Evolutionary conservation across 805 yeast species (phyloP).

Genomic region (Saturnispora quitensis): DNA sequence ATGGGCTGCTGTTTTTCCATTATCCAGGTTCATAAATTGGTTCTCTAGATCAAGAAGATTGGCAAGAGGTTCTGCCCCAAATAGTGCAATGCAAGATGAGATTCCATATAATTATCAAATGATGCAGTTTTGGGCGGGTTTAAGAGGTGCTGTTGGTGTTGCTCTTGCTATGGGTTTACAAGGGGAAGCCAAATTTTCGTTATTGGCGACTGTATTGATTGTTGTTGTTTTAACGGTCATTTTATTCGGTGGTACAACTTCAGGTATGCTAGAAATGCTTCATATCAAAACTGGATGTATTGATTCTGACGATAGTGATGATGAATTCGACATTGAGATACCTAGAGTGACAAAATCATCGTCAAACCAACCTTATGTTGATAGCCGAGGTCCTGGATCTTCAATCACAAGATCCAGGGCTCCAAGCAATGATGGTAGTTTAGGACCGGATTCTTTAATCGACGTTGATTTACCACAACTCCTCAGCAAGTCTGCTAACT

Average conservation of each 20-base stretch:
- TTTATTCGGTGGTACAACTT: slow-evolving; percentile 96
- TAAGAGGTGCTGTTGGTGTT: slow-evolving; percentile 98
- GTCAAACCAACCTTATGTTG: background rate
- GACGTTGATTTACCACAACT: slow-evolving; percentile 5
- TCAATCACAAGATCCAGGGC: slow-evolving; percentile 17
- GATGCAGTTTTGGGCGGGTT: slow-evolving; percentile 99
- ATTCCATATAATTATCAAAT: slow-evolving; percentile 92
- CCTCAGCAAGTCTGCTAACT: slow-evolving; percentile 1
- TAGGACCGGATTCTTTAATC: slow-evolving; percentile 10
- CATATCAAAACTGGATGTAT: slow-evolving; percentile 89
- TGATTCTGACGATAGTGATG: slow-evolving; percentile 78
- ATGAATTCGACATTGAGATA: slow-evolving; percentile 90
- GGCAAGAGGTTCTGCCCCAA: slow-evolving; percentile 32
- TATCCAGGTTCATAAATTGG: slow-evolving; percentile 78
- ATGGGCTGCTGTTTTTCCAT: slow-evolving; percentile 96
- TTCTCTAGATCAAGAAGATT: slow-evolving; percentile 53
- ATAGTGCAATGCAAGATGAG: slow-evolving; percentile 56
- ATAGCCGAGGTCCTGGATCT: background rate
- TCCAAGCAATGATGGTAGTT: slow-evolving; percentile 19
- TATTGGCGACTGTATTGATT: slow-evolving; percentile 90
- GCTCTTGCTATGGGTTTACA: slow-evolving; percentile 96
- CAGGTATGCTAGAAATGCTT: slow-evolving; percentile 92
- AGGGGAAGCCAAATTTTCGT: slow-evolving; percentile 83
- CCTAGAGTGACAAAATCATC: slow-evolving; percentile 23
- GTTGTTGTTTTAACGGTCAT: slow-evolving; percentile 95